A percentile compares a stretch with the other conserved stretches of the same genome.
These are phyloP conservation scores for Plasmodium gallinaceum DNA, from an alignment of 169 alveolate genomes.

Conservation along the genomic window DNA sequence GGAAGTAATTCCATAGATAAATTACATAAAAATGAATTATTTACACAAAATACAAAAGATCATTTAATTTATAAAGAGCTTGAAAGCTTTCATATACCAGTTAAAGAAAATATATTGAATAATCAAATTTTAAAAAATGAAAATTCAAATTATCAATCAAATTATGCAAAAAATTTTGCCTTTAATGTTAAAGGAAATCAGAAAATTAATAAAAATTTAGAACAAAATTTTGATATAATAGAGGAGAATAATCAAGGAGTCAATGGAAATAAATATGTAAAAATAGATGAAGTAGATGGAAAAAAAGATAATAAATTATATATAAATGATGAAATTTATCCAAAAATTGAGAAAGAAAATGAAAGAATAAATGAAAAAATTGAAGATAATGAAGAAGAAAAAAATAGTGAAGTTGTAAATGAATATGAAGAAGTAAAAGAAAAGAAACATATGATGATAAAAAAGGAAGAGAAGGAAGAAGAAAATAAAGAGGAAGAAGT, in stretches of 20 bases:
- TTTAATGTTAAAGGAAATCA: not conserved
- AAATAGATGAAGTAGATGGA: conserved; percentile 11
- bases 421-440: not conserved
- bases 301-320: not conserved
- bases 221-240: not conserved
- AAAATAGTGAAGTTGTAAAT: not conserved
- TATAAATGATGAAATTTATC: not conserved
- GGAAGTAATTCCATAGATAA: too few relatives aligned
- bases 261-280: not conserved
- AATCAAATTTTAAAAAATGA: not conserved
- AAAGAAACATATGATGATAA: not conserved
- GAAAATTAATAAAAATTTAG: not conserved
- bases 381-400: conserved; percentile 6
- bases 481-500: conserved; percentile 7
- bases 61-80: too few relatives aligned
- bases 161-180: not conserved
- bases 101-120: not conserved
- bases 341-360: not conserved
- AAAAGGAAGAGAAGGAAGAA: not conserved
- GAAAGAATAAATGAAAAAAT: conserved; percentile 4
- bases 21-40: too few relatives aligned
- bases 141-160: not conserved
- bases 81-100: too few relatives aligned
- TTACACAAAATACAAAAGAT: too few relatives aligned
- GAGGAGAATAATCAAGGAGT: not conserved